Evolutionary conservation across 805 yeast species (phyloP), one percentile per base, ranked within the genome.

Genomic region (Starmera dryadoides): DNA sequence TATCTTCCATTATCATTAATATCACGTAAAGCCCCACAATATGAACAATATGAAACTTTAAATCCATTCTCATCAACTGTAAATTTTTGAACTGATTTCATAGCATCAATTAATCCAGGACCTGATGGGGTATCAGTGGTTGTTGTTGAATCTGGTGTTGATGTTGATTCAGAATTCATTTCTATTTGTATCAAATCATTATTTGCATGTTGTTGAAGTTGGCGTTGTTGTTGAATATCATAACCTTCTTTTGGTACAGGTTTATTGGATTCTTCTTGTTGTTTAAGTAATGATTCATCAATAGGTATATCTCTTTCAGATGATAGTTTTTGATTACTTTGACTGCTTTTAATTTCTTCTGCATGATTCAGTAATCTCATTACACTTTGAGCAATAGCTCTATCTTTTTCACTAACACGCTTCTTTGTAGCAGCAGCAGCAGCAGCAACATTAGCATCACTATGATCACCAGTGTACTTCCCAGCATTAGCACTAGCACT

Each of bases 1-100:
- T 50, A 53, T 17, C 55, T 52, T 16, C 56, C 58, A 33, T 52
- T 52, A 33, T 53, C 58, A n/a, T 50, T 42, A 19, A 52, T 43
- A 17, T 45, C 37, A 19, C 53, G 46, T 16, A 42, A 43, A 9
- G 46, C 49, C 33, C 52, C 55, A 38, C 58, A 53, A 42, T 50
- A 52, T 14, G 50, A 22, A 38, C 58, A 53, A 35, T 33, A 36
- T 25, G 28, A 25, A 25, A 12, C 28, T 25, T 25, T 25, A 9
- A 12, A 25, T 25, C 28, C 28, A 12, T 9, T 9, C 28, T 25
- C 28, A 12, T 9, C 9, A 25, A 12, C 28, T 25, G 9, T 12
- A 25, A 25, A 25, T 25, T 25, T 25, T 12, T 12, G 28, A 9
- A 12, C 12, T 9, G 9, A 9, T 25, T 25, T 25, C 28, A 25